Base-by-base conservation (phyloP, 2,329 filamentous ascomycete genomes). In the Ophiostoma sp. region DNA sequence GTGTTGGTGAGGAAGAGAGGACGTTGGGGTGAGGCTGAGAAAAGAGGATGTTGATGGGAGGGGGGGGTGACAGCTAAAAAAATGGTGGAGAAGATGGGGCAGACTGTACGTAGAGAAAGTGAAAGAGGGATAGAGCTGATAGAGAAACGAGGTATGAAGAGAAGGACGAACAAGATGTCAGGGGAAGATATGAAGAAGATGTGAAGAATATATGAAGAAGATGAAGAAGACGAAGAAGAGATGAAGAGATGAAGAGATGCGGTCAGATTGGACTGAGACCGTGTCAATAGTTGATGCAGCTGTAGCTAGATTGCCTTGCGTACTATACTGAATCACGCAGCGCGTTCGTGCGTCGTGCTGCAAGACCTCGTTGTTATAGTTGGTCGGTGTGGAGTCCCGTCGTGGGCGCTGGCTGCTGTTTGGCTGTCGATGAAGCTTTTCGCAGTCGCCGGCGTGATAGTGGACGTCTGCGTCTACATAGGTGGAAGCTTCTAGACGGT, bases 401-500 rank as follows among this genome's bases (percentile, higher is more conserved):
- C 4, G n/a, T 55, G 11, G 18, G 8, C n/a, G 49, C 27, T 18
- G n/a, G n/a, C 18, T 55, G 45, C 11, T 5, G 49, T 6, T 55
- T n/a, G 11, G n/a, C 49, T 18, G 49, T 55, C 8, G 5, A 27
- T 55, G 49, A 52, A 52, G 47, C 47, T 55, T 27, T 55, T 11
- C 27, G 27, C 27, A 27, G 27, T 2, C 27, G 27, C 27, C 27
- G 27, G 27, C 8, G 2, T 8, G 49, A 42, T 16, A 7, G 36
- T 55, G 8, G 5, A 49, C 16, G 66, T 5, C 38, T 9, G 40
- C 58, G 9, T 52, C 65, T 41, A 6, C n/a, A 41, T 42, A 41
- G 40, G 60, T 68, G 52, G 69, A 70, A 70, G 69, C 69, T 70
- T 70, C 69, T 70, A 70, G 69, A 70, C 66, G 60, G 40, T 42